Conservation (phyloP, 2,329 filamentous ascomycete genomes). For the Penicillium sp. region DNA sequence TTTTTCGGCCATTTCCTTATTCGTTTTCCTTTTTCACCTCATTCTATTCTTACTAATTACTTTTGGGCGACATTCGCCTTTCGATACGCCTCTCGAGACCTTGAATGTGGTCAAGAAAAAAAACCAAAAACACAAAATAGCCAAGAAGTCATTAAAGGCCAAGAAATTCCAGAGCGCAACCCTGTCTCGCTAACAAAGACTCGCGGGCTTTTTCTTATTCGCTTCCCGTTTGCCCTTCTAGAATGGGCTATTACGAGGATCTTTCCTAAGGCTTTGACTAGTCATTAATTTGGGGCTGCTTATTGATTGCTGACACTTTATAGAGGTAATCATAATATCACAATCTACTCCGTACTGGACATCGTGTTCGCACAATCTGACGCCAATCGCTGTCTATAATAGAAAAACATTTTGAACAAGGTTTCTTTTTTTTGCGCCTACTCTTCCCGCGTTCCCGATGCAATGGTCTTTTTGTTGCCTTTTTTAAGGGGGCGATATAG, state of each 20-base stretch:
- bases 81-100: background rate
- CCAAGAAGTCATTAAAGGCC: background rate
- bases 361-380: background rate
- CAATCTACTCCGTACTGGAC: background rate
- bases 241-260: background rate
- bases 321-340: no score
- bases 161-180: background rate
- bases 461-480: constrained; percentile 1
- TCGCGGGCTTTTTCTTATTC: background rate
- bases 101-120: background rate
- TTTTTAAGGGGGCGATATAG: background rate
- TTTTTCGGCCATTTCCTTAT: background rate
- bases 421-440: background rate
- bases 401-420: background rate
- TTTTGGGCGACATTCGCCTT: background rate
- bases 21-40: background rate
- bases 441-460: constrained; percentile 3
- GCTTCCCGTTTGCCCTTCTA: background rate
- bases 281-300: no score
- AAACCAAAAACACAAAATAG: background rate
- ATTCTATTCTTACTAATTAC: no score
- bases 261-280: background rate
- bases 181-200: constrained; percentile 8
- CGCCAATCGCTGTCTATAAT: background rate
- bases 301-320: background rate